Percentiles rank a stretch among this genome's conserved stretches.
phyloP scores from a whole-genome alignment of 2,329 filamentous ascomycete genomes.

The Calonectria honghensis region DNA sequence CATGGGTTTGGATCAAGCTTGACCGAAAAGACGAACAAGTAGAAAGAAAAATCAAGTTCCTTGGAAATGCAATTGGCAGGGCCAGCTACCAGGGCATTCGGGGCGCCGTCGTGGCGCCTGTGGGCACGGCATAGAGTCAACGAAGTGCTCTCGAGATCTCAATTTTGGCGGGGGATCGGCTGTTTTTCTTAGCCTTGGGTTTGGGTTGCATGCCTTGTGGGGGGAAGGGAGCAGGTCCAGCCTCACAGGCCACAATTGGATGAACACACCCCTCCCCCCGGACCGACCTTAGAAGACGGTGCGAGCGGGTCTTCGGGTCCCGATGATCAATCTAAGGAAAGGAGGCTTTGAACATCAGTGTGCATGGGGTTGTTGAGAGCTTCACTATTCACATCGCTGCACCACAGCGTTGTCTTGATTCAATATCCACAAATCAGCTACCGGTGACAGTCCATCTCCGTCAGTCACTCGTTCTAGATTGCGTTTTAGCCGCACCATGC shows the following conservation, averaged over 20 bases:
- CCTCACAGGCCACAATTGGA: slow-evolving; percentile 31
- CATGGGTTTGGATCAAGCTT: background rate
- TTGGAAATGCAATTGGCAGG: slow-evolving; percentile 1
- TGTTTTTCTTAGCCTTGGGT: slow-evolving; percentile 9
- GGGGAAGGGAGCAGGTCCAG: slow-evolving; percentile 30
- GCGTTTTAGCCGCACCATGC: slow-evolving; percentile 14
- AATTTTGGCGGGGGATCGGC: slow-evolving; percentile 51
- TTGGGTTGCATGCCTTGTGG: slow-evolving; percentile 37
- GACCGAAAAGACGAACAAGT: background rate
- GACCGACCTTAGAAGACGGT: slow-evolving; percentile 27
- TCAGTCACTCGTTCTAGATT: background rate
- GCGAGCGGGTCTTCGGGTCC: slow-evolving; percentile 14
- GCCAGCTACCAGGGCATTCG: slow-evolving; percentile 41
- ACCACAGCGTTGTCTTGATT: background rate
- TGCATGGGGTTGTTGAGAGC: slow-evolving; percentile 1
- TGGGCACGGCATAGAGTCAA: slow-evolving; percentile 47
- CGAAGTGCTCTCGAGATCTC: slow-evolving; percentile 51
- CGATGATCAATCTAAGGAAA: slow-evolving; percentile 17
- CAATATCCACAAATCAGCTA: background rate
- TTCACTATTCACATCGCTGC: background rate
- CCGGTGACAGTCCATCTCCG: background rate
- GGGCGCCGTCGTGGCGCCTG: slow-evolving; percentile 44
- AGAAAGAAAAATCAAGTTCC: slow-evolving; percentile 8
- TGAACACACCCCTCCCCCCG: slow-evolving; percentile 26
- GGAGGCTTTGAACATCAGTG: slow-evolving; percentile 7